phyloP scores from a whole-genome alignment of 208 protist genomes.

The Herpetomonas tarakana region DNA sequence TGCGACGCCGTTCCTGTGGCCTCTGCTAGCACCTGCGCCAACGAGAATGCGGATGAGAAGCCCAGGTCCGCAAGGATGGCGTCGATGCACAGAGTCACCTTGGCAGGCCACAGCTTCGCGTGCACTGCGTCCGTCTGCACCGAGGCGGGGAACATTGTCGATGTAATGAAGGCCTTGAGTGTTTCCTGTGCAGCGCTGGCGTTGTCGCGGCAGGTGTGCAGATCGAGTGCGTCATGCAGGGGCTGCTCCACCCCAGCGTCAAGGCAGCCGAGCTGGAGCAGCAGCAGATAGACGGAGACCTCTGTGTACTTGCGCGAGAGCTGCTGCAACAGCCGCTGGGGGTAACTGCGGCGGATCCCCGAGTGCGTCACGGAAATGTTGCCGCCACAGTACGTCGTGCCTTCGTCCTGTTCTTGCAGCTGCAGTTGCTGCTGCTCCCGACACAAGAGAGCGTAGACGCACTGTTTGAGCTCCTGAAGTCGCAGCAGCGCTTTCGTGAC shows the following conservation, averaged over 20 bases:
- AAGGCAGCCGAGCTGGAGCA: conserved; percentile 21
- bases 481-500: conserved; percentile 45
- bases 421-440: conserved; percentile 37
- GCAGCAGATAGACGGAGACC: conserved; percentile 21
- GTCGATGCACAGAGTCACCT: conserved; percentile 51
- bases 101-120: conserved; percentile 28
- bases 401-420: conserved; percentile 21
- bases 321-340: conserved; percentile 25
- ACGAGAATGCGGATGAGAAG: conserved; percentile 4
- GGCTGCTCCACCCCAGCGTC: conserved; percentile 18
- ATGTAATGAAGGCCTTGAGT: conserved; percentile 34
- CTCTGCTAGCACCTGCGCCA: conserved; percentile 11
- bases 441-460: conserved; percentile 29
- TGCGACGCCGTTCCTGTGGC: conserved; percentile 19
- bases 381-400: neutral
- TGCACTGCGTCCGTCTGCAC: conserved; percentile 15
- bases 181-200: conserved; percentile 18
- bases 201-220: conserved; percentile 24
- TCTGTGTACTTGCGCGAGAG: conserved; percentile 8
- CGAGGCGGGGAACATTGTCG: conserved; percentile 18
- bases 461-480: conserved; percentile 38
- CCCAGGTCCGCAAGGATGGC: conserved; percentile 35
- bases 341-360: conserved; percentile 6
- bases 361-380: neutral
- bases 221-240: conserved; percentile 31